These are phyloP conservation scores for Ottelia alismoides DNA, from an alignment of 106 monocot genomes.

Conservation along the genomic window DNA sequence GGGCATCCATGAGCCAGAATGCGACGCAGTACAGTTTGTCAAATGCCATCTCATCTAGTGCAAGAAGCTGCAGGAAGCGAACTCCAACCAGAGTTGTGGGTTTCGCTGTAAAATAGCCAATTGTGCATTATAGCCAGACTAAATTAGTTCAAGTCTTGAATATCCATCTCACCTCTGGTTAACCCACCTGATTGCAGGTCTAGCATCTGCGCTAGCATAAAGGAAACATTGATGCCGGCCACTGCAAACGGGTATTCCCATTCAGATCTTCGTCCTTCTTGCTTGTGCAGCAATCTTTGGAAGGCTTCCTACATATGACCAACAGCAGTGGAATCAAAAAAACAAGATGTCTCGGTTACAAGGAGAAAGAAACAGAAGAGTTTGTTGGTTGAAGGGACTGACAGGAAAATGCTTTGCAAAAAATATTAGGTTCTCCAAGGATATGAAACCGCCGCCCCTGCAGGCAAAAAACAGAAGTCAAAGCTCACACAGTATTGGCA, in stretches of 20 bases:
- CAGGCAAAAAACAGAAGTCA: too few species aligned
- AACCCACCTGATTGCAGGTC: slow-evolving; percentile 53
- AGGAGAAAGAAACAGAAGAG: slow-evolving; percentile 1
- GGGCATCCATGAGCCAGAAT: slow-evolving; percentile 54
- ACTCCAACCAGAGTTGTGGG: slow-evolving; percentile 32
- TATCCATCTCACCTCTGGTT: too few species aligned
- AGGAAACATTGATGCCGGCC: slow-evolving; percentile 83
- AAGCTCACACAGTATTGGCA: too few species aligned
- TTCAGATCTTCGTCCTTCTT: slow-evolving; percentile 63
- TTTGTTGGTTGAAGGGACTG: slow-evolving; percentile 4
- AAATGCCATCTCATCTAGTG: slow-evolving; percentile 57
- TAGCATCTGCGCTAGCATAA: slow-evolving; percentile 81
- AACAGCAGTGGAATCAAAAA: neutral
- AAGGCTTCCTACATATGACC: slow-evolving; percentile 42
- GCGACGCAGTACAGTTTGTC: slow-evolving; percentile 73
- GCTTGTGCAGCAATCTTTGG: slow-evolving; percentile 53
- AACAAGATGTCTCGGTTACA: neutral
- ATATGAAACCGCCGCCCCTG: slow-evolving; percentile 84
- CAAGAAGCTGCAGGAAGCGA: slow-evolving; percentile 57
- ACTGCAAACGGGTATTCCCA: slow-evolving; percentile 96
- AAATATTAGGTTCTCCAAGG: slow-evolving; percentile 88
- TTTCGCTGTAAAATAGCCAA: slow-evolving; percentile 17
- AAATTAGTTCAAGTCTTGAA: neutral
- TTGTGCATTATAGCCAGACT: too few species aligned
- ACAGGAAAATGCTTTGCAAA: slow-evolving; percentile 86